Percentiles rank a stretch among this genome's conserved stretches.
Evolutionary conservation across 2,329 filamentous ascomycete species (phyloP).

Genomic region (Keithomyces neogunnii): DNA sequence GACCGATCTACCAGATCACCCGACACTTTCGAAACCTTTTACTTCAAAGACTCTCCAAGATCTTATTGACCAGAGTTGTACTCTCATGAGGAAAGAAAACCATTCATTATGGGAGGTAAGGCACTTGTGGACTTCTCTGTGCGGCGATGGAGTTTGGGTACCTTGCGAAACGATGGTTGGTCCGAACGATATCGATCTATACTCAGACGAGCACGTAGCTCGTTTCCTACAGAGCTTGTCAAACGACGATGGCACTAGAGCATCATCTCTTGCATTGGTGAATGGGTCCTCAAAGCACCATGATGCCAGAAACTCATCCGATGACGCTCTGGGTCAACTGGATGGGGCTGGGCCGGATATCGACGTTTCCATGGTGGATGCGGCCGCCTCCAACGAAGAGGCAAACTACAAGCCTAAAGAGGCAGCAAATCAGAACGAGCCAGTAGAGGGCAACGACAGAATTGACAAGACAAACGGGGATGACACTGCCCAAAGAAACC

Average conservation of each 20-base stretch:
- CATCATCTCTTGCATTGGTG: constrained; percentile 4
- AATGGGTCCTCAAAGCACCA: constrained; percentile 15
- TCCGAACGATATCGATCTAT: constrained; percentile 47
- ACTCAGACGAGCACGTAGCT: constrained; percentile 37
- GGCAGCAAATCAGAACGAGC: constrained; percentile 1
- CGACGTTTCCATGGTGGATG: constrained; percentile 15
- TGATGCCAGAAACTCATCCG: not conserved
- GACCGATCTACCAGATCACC: constrained; percentile 66
- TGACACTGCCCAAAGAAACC: constrained; percentile 10
- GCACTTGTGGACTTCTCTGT: constrained; percentile 61
- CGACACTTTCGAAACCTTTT: constrained; percentile 66
- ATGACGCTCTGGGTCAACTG: not conserved
- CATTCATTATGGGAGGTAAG: constrained; percentile 65
- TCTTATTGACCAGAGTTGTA: constrained; percentile 59
- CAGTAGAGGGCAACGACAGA: not conserved
- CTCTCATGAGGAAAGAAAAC: constrained; percentile 69
- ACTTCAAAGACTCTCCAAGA: constrained; percentile 64
- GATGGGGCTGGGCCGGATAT: constrained; percentile 8
- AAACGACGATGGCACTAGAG: constrained; percentile 10
- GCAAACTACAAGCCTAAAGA: constrained; percentile 2
- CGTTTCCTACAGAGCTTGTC: constrained; percentile 25
- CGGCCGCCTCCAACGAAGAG: not conserved
- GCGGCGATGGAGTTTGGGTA: constrained; percentile 65
- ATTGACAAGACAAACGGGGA: not conserved
- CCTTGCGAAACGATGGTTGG: constrained; percentile 51